Conservation (phyloP, 164 flowering plant genomes). For the Magnolia sinica region DNA sequence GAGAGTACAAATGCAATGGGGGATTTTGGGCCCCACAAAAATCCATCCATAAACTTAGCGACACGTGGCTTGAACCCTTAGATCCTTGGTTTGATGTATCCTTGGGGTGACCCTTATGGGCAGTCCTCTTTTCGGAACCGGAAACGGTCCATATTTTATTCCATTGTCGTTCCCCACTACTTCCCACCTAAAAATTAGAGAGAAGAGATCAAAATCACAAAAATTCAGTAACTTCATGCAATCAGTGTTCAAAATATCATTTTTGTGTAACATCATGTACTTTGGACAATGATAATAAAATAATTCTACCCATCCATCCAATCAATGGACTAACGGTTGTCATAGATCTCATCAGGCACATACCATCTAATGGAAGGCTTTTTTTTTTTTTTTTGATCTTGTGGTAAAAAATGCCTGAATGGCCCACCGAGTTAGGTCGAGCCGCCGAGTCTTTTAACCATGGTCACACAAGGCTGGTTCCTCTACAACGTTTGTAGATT, state of each 20-base stretch:
- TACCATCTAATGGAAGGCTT: too few relatives aligned
- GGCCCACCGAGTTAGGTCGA: too few relatives aligned
- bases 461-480: too few relatives aligned
- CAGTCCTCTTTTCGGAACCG: conserved; percentile 72
- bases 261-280: not conserved
- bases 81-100: not conserved
- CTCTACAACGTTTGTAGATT: too few relatives aligned
- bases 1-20: too few relatives aligned
- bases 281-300: not conserved
- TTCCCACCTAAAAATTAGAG: conserved; percentile 56
- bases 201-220: not conserved
- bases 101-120: conserved; percentile 45
- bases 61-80: too few relatives aligned
- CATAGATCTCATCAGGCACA: not conserved
- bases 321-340: not conserved
- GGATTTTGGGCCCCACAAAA: too few relatives aligned
- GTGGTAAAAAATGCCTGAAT: too few relatives aligned
- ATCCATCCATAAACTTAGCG: too few relatives aligned
- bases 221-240: not conserved
- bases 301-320: not conserved
- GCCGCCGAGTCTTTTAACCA: too few relatives aligned
- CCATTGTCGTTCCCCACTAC: conserved; percentile 53
- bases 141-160: conserved; percentile 78
- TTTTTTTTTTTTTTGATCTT: too few relatives aligned
- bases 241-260: not conserved